A percentile compares a stretch with the other conserved stretches of the same genome.
phyloP scores from a whole-genome alignment of 805 yeast species.

The Cyberlindnera mississippiensis region DNA sequence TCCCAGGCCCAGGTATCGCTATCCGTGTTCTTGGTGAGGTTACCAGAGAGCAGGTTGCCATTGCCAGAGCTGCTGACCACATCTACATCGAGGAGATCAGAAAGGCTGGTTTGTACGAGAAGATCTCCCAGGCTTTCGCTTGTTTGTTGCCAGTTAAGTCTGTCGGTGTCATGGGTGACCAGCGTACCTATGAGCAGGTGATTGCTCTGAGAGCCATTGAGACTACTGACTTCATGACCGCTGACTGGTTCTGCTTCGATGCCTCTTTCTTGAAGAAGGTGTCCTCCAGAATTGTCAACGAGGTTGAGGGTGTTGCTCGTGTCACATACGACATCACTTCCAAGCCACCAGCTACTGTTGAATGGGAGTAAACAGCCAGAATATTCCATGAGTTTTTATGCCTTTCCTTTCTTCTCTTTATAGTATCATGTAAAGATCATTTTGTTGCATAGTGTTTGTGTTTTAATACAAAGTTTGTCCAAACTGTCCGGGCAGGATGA shows the following conservation, averaged over 20 bases:
- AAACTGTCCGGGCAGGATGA: too few relatives aligned
- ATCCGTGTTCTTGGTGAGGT: constrained; percentile 98
- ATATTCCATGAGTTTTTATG: too few relatives aligned
- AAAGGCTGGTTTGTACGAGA: constrained; percentile 84
- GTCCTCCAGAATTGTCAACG: constrained; percentile 95
- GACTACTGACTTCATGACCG: constrained; percentile 98
- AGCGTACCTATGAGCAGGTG: constrained; percentile 98
- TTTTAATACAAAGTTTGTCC: background rate
- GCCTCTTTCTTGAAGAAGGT: constrained; percentile 88
- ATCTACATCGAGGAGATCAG: constrained; percentile 96
- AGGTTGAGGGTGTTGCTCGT: constrained; percentile 98
- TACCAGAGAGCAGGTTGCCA: constrained; percentile 85
- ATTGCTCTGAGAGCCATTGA: constrained; percentile 98
- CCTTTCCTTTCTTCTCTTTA: constrained; percentile 5
- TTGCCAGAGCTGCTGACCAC: constrained; percentile 95
- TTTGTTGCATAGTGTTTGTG: background rate
- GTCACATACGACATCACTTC: constrained; percentile 98
- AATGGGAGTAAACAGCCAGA: constrained; percentile 73
- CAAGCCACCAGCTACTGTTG: constrained; percentile 99
- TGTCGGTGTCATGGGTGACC: constrained; percentile 99
- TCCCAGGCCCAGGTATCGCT: constrained; percentile 99
- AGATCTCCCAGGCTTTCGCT: constrained; percentile 97
- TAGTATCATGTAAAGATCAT: constrained; percentile 2
- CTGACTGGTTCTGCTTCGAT: constrained; percentile 97
- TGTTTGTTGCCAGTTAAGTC: constrained; percentile 95